Evolutionary conservation across 2,329 filamentous ascomycete genomes (phyloP), one percentile per base, ranked within the genome.

Genomic region (Monosporascus sp.): DNA sequence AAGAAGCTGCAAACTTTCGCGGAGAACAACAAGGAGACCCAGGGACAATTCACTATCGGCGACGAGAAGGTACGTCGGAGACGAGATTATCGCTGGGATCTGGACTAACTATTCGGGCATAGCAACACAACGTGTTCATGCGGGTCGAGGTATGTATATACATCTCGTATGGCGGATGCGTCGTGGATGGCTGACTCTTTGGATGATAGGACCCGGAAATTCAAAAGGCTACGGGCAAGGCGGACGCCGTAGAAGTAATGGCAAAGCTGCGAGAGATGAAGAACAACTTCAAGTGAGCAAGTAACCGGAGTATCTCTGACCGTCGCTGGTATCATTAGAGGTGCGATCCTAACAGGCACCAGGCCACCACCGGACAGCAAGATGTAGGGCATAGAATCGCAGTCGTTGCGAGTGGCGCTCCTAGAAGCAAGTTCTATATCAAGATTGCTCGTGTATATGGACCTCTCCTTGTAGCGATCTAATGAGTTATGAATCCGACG

Each of bases 121-220:
- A 93, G 89, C 76, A 89, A 74, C 91, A 97, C 71, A 99, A 99
- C 65, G 90, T 96, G 2, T 99, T 99, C 66, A 97, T 99, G 94
- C 82, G 89, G 61, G 80, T 95, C 37, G 78, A 87, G 62, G 88
- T 90, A 74, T 76, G 83, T 16, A 26, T 5, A 9, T 3, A 3
- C 38, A 19, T 19, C 17, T 41, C 1, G 31, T 35, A 35, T 9
- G 31, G 4, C 31, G 5, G 31, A 14, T 35, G 31, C 31, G 14
- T 72, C 7, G 7, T 41, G 7, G n/a, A 19, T 27, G 3, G 37
- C 56, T 64, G 27, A 67, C 52, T 16, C 7, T 22, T 5, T 20
- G 11, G 26, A 7, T 11, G 26, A 52, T 11, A 91, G 82, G 92
- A 97, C 63, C 88, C 91, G 0, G 82, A 82, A 57, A 86, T 99